phyloP scores from a whole-genome alignment of 176 grass and related monocot genomes.

The Musa acuminata region DNA sequence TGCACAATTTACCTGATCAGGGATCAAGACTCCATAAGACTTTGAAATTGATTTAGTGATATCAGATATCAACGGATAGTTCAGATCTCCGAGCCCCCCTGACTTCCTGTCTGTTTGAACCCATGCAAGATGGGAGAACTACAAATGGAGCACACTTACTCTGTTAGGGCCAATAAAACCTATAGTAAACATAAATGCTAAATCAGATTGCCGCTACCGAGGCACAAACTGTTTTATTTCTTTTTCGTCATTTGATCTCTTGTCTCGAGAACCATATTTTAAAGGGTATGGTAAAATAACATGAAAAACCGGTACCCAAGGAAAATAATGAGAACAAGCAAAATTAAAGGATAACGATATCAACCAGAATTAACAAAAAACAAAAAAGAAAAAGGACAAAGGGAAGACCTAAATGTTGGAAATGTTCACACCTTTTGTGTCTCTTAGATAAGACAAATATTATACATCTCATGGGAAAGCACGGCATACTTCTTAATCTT shows the following conservation, averaged over 20 bases:
- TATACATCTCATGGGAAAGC: neutral
- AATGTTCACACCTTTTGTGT: too few relatives aligned
- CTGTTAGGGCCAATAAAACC: neutral
- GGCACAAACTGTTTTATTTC: neutral
- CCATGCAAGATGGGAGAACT: slow-evolving; percentile 89
- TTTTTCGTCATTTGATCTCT: too few relatives aligned
- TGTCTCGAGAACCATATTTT: too few relatives aligned
- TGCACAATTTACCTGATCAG: slow-evolving; percentile 41
- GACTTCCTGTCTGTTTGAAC: slow-evolving; percentile 80
- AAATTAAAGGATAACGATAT: too few relatives aligned
- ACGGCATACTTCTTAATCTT: neutral
- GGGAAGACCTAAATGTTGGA: too few relatives aligned
- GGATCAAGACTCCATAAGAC: slow-evolving; percentile 51
- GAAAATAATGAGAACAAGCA: too few relatives aligned
- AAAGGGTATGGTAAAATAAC: too few relatives aligned
- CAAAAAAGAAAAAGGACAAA: too few relatives aligned
- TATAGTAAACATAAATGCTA: neutral
- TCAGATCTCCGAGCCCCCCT: slow-evolving; percentile 69
- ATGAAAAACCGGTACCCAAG: too few relatives aligned
- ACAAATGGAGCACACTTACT: too few relatives aligned
- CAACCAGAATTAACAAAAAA: too few relatives aligned
- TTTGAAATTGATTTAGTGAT: slow-evolving; percentile 68
- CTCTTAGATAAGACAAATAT: neutral
- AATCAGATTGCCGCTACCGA: neutral
- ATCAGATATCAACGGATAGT: slow-evolving; percentile 58